Percentiles rank a stretch among this genome's conserved stretches.
Conservation (phyloP, 352 stramenopile genomes). For the Peronospora farinosa region DNA sequence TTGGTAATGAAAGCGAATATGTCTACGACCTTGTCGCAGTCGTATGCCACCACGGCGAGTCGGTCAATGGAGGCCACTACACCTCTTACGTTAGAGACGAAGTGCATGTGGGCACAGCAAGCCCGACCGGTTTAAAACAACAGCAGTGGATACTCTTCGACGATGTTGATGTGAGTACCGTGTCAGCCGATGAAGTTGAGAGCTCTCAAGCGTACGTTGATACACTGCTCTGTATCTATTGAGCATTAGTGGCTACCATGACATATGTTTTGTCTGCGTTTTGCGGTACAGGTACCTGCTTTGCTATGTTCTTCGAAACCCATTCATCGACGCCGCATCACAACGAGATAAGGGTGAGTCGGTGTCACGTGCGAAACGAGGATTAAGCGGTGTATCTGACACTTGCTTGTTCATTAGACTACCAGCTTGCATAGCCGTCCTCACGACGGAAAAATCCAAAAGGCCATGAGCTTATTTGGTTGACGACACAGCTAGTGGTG, state of each 20-base stretch:
- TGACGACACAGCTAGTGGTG: too few relatives aligned
- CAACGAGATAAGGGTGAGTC: neutral
- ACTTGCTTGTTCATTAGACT: neutral
- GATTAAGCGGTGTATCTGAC: neutral
- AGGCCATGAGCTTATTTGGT: too few relatives aligned
- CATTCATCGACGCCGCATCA: slow-evolving; percentile 22
- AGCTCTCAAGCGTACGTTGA: slow-evolving; percentile 49
- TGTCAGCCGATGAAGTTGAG: slow-evolving; percentile 33
- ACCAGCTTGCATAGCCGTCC: too few relatives aligned
- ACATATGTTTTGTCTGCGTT: slow-evolving; percentile 2
- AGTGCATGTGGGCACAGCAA: neutral
- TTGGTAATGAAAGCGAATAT: slow-evolving; percentile 19
- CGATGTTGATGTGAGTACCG: slow-evolving; percentile 39
- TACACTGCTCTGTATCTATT: neutral
- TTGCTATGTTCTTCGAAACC: slow-evolving; percentile 35
- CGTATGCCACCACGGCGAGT: slow-evolving; percentile 64
- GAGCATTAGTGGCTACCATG: neutral
- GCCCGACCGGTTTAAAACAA: slow-evolving; percentile 1
- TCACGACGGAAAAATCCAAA: too few relatives aligned
- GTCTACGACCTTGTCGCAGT: slow-evolving; percentile 64
- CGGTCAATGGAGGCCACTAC: slow-evolving; percentile 65
- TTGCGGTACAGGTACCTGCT: slow-evolving; percentile 30
- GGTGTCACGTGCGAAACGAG: neutral
- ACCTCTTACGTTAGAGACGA: slow-evolving; percentile 43
- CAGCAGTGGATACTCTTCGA: slow-evolving; percentile 59